A percentile compares a stretch with the other conserved stretches of the same genome.
phyloP scores from a whole-genome alignment of 108 stramenopile species.

The Fragilaria crotonensis region DNA sequence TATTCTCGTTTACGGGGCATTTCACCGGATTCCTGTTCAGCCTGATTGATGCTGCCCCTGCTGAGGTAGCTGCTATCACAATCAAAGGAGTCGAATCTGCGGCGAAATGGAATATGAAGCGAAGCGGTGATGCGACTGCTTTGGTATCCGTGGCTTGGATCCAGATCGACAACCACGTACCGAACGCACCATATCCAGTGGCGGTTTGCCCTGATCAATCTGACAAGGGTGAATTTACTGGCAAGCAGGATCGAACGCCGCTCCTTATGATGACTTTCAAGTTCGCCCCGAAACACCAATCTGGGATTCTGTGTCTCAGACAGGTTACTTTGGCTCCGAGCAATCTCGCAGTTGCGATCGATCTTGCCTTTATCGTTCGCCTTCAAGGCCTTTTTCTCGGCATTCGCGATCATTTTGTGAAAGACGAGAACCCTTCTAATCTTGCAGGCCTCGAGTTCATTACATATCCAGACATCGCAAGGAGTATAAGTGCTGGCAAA shows the following conservation, averaged over 20 bases:
- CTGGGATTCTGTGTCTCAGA: slow-evolving; percentile 45
- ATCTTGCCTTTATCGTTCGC: slow-evolving; percentile 62
- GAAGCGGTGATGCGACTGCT: slow-evolving; percentile 39
- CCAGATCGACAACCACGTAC: slow-evolving; percentile 74
- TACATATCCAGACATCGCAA: slow-evolving; percentile 13
- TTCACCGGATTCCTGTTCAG: slow-evolving; percentile 61
- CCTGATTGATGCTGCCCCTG: slow-evolving; percentile 56
- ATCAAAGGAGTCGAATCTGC: slow-evolving; percentile 40
- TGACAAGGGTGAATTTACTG: background rate
- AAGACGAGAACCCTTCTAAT: background rate
- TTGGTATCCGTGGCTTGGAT: slow-evolving; percentile 50
- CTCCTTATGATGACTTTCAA: slow-evolving; percentile 45
- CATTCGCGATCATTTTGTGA: slow-evolving; percentile 16
- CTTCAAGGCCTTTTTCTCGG: slow-evolving; percentile 51
- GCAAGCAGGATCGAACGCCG: slow-evolving; percentile 16
- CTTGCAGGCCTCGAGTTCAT: background rate
- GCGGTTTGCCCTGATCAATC: slow-evolving; percentile 39
- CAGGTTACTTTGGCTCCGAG: slow-evolving; percentile 51
- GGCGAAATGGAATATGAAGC: slow-evolving; percentile 44
- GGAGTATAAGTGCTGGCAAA: slow-evolving; percentile 10
- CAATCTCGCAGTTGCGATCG: slow-evolving; percentile 47
- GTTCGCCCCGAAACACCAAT: slow-evolving; percentile 58
- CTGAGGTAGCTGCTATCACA: slow-evolving; percentile 54
- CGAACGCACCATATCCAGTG: slow-evolving; percentile 66
- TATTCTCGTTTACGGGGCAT: slow-evolving; percentile 32